A percentile compares a stretch with the other conserved stretches of the same genome.
phyloP scores from a whole-genome alignment of 805 yeast genomes.

The Pichia nanzhaoensis region DNA sequence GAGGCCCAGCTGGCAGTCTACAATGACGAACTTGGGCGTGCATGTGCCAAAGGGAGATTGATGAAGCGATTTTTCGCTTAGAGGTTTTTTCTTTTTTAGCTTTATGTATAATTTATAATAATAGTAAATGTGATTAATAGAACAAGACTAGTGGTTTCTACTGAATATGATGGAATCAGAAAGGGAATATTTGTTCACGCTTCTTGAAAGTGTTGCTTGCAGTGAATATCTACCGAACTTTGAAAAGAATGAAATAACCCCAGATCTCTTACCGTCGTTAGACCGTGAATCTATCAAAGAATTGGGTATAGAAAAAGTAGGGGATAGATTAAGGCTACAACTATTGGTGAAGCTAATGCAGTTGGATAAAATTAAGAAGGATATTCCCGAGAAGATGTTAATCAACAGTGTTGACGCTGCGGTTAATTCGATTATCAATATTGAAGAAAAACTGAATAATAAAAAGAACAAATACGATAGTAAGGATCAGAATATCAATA shows the following conservation, averaged over 20 bases:
- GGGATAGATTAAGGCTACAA: constrained; percentile 72
- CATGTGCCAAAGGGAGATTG: constrained; percentile 1
- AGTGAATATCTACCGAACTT: constrained; percentile 22
- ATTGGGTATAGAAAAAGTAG: constrained; percentile 68
- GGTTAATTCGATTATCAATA: background rate
- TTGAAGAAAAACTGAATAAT: background rate
- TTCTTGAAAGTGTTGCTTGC: constrained; percentile 22
- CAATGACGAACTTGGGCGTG: constrained; percentile 3
- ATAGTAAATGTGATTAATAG: no score
- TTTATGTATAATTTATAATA: no score
- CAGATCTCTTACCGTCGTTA: constrained; percentile 50
- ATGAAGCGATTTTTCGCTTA: constrained; percentile 6
- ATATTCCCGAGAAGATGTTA: constrained; percentile 18
- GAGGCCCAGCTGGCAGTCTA: constrained; percentile 2
- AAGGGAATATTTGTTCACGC: constrained; percentile 1
- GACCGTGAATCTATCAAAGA: constrained; percentile 63
- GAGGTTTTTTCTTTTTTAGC: background rate
- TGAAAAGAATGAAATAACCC: constrained; percentile 46
- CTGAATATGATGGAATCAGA: constrained; percentile 5
- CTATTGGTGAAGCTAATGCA: constrained; percentile 46
- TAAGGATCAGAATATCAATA: background rate
- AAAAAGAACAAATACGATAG: background rate
- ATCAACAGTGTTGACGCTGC: constrained; percentile 15
- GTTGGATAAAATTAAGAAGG: constrained; percentile 24
- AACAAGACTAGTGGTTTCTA: no score